phyloP scores from a whole-genome alignment of 257 asterid species.

The Solanum pimpinellifolium region DNA sequence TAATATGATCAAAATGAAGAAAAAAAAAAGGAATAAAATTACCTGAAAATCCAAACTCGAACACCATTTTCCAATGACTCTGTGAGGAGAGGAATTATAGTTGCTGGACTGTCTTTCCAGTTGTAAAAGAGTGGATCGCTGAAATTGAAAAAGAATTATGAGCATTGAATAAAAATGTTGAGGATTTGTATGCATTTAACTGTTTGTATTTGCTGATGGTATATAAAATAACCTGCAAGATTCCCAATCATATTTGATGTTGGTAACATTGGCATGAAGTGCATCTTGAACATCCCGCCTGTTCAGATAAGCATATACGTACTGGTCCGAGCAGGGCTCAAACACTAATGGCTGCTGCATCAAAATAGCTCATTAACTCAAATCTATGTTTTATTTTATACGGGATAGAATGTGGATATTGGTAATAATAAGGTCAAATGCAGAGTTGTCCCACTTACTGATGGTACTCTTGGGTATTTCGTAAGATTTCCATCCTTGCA shows the following conservation, averaged over 20 bases:
- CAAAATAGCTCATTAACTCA: not conserved
- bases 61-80: constrained; percentile 4
- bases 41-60: constrained; percentile 11
- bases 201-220: not conserved
- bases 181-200: not conserved
- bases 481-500: not conserved
- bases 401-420: not conserved
- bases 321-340: not conserved
- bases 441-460: not conserved
- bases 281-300: not conserved
- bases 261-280: not conserved
- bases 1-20: not conserved
- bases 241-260: not conserved
- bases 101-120: not conserved
- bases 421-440: not conserved
- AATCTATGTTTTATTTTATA: not conserved
- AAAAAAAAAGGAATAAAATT: not conserved
- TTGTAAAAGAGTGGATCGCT: not conserved
- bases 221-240: not conserved
- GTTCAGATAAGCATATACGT: not conserved
- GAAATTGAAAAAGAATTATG: not conserved
- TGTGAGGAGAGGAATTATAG: constrained; percentile 1
- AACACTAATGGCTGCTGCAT: not conserved
- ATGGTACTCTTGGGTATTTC: not conserved
- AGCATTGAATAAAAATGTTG: not conserved